phyloP scores from a whole-genome alignment of 2,329 filamentous ascomycete species.

The Microcera coccophila region DNA sequence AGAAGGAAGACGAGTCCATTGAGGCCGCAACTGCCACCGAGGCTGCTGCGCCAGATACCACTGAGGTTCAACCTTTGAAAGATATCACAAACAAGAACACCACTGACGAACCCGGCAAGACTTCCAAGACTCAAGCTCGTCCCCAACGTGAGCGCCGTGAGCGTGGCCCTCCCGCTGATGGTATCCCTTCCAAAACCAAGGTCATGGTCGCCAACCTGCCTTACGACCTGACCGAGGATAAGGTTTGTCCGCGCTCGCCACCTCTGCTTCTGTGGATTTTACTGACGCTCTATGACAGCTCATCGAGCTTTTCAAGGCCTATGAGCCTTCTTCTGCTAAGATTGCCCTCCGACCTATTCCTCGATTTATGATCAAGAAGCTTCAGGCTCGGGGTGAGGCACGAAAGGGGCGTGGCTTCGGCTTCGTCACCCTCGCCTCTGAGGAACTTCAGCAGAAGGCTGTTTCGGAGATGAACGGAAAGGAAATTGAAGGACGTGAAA shows the following conservation, averaged over 20 bases:
- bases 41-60: constrained; percentile 43
- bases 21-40: constrained; percentile 43
- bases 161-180: constrained; percentile 94
- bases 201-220: constrained; percentile 99
- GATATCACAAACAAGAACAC: constrained; percentile 58
- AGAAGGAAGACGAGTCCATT: constrained; percentile 43
- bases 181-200: constrained; percentile 98
- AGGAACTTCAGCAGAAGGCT: constrained; percentile 96
- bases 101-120: constrained; percentile 59
- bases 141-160: constrained; percentile 62
- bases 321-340: constrained; percentile 92
- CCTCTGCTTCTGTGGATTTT: not conserved
- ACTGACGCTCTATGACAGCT: constrained; percentile 57
- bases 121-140: constrained; percentile 52
- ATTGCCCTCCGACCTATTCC: constrained; percentile 97
- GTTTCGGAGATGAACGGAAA: constrained; percentile 98
- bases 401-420: constrained; percentile 99
- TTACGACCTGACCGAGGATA: constrained; percentile 96
- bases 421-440: constrained; percentile 91
- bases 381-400: constrained; percentile 93
- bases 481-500: constrained; percentile 97
- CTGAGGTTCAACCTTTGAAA: constrained; percentile 56
- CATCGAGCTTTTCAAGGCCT: constrained; percentile 92
- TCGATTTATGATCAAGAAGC: constrained; percentile 99
- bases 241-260: constrained; percentile 56